phyloP scores from a whole-genome alignment of 441 rosid species.

The Adansonia rubrostipa region DNA sequence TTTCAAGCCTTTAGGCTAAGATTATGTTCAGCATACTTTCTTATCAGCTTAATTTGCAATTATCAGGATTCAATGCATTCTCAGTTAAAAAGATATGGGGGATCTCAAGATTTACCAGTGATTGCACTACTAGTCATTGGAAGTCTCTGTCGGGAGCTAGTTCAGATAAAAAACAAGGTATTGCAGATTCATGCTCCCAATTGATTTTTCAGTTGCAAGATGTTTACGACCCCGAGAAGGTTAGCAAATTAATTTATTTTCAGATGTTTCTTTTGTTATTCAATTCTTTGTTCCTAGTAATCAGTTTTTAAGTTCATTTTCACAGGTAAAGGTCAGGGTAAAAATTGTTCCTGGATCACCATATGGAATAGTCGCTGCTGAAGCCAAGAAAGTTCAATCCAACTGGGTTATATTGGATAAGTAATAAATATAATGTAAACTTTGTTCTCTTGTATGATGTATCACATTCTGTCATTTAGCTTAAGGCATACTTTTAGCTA shows the following conservation, averaged over 20 bases:
- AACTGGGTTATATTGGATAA: constrained; percentile 73
- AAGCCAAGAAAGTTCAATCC: constrained; percentile 60
- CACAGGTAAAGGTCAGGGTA: constrained; percentile 64
- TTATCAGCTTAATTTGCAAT: neutral
- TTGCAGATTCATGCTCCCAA: constrained; percentile 61
- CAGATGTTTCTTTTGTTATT: neutral
- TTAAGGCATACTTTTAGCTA: constrained; percentile 15
- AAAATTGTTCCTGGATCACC: constrained; percentile 57
- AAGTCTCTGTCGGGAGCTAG: constrained; percentile 52
- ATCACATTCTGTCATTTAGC: constrained; percentile 11
- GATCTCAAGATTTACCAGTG: constrained; percentile 58
- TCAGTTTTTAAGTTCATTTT: constrained; percentile 29
- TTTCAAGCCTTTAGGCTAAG: neutral
- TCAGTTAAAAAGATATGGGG: constrained; percentile 70
- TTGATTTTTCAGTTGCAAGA: constrained; percentile 63
- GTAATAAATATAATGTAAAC: constrained; percentile 44
- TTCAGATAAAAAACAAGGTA: constrained; percentile 59
- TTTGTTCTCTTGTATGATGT: constrained; percentile 9
- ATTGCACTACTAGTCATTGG: constrained; percentile 54
- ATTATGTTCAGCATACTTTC: neutral
- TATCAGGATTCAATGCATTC: constrained; percentile 17
- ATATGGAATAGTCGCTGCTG: constrained; percentile 64
- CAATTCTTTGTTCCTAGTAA: neutral
- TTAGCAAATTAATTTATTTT: constrained; percentile 26
- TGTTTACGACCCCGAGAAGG: constrained; percentile 73